Base-by-base conservation (phyloP, 2,329 filamentous ascomycete species). In the Laburnicola sp. region DNA sequence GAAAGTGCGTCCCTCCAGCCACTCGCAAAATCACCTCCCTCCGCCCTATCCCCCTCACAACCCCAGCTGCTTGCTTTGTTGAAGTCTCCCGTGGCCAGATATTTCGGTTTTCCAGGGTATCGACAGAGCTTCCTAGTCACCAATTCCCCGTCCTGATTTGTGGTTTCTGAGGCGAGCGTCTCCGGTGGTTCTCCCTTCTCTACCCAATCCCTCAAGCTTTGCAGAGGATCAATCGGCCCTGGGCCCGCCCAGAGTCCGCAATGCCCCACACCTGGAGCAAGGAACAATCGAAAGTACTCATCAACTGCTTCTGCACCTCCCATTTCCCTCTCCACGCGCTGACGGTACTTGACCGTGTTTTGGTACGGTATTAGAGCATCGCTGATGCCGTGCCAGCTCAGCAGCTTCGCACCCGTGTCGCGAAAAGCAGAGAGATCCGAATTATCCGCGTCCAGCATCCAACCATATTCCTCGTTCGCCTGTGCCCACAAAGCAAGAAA, bases 261-360 rank as follows among this genome's bases (percentile, higher is more conserved):
- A 45, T 70, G 68, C 23, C 51, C 55, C 1, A 69, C 60, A 1
- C 66, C 67, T 9, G 67, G 69, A 9, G 66, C 69, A 11, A 67
- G 54, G 32, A 72, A 71, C n/a, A 68, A 48, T 1, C 66, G 60
- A 44, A 59, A 66, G 43, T 58, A 69, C 4, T 69, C 59, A 36
- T 66, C 53, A 3, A 62, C 58, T 6, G 50, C 34, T 8, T 46
- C 46, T 6, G 35, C 16, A 26, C 56, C 57, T 23, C 60, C 59
- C 38, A 56, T 50, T 11, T 49, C 50, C 2, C 40, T 42, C 28
- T 62, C 53, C 0, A 66, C 56, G 2, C 48, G 28, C 38, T 57
- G 44, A 3, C 50, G 37, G 32, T 64, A 64, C 2, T 56, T 39
- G 4, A 56, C 27, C 2, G 58, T 64, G 9, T 46, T 52, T 3